Conservation (phyloP, 1,284 basidiomycete genomes). For the Ceratobasidium sp. region DNA sequence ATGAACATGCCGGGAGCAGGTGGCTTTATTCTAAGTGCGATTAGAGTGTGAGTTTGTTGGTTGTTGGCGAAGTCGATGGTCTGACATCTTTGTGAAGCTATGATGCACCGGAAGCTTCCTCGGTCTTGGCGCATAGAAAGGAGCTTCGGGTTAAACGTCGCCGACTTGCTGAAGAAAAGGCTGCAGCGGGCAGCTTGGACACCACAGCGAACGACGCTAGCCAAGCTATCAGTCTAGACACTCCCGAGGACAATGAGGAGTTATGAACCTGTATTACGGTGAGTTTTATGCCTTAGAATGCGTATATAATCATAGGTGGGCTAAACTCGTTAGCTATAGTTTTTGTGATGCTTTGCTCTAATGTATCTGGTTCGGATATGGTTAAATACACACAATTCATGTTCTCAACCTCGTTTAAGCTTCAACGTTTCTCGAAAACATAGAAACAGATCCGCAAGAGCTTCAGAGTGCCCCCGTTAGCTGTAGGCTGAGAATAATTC, state of each 20-base stretch:
- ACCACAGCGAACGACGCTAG: conserved; percentile 15
- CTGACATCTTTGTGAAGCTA: conserved; percentile 63
- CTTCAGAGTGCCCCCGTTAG: too few relatives aligned
- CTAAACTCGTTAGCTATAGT: too few relatives aligned
- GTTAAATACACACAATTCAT: too few relatives aligned
- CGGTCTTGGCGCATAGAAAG: conserved; percentile 56
- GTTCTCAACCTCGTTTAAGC: too few relatives aligned
- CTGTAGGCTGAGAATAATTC: too few relatives aligned
- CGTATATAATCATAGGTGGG: too few relatives aligned
- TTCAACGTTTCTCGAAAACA: too few relatives aligned
- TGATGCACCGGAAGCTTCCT: conserved; percentile 74
- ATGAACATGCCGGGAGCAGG: conserved; percentile 94
- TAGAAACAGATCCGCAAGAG: too few relatives aligned
- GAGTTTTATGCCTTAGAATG: not conserved
- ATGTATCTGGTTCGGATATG: too few relatives aligned
- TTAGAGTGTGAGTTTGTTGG: conserved; percentile 78
- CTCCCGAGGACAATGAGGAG: not conserved
- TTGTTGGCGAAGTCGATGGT: not conserved
- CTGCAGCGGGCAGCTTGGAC: not conserved
- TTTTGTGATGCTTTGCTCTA: too few relatives aligned
- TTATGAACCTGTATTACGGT: not conserved
- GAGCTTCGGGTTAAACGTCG: conserved; percentile 41
- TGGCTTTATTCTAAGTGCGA: conserved; percentile 88
- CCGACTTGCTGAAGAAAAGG: conserved; percentile 34
- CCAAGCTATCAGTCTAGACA: not conserved